A percentile compares a stretch with the other conserved stretches of the same genome.
Evolutionary conservation across 371 early-diverging fungal genomes (phyloP).

Genomic region (Syncephalastrum contaminatum): DNA sequence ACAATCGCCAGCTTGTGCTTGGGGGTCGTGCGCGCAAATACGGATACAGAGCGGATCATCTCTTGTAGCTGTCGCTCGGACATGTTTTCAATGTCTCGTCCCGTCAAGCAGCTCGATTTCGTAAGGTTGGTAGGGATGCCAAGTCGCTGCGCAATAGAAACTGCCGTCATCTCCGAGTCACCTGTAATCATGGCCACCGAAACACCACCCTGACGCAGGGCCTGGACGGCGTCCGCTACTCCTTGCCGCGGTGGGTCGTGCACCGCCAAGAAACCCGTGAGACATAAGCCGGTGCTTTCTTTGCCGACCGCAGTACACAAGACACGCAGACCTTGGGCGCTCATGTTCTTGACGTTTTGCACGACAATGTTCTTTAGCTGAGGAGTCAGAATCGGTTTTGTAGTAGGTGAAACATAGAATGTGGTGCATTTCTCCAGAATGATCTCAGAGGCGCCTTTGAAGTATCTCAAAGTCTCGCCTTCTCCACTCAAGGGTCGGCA

Average conservation of each 20-base stretch:
- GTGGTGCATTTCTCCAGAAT: constrained; percentile 68
- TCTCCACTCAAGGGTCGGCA: constrained; percentile 35
- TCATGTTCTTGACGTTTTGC: constrained; percentile 65
- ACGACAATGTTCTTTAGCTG: constrained; percentile 48
- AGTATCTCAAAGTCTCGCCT: constrained; percentile 41
- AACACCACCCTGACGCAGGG: constrained; percentile 72
- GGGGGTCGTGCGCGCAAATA: constrained; percentile 91
- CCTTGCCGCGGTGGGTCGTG: constrained; percentile 84
- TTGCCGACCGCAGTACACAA: constrained; percentile 80
- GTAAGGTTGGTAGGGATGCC: constrained; percentile 66
- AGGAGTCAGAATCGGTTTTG: constrained; percentile 40
- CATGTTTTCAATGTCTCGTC: constrained; percentile 70
- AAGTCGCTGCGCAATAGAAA: constrained; percentile 76
- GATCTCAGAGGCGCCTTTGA: constrained; percentile 80
- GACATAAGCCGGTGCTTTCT: constrained; percentile 53
- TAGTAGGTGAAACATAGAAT: constrained; percentile 51
- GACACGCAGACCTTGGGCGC: constrained; percentile 85
- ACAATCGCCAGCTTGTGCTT: constrained; percentile 90
- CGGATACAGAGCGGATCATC: constrained; percentile 56
- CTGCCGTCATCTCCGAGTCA: constrained; percentile 82
- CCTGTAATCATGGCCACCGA: constrained; percentile 90
- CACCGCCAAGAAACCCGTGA: constrained; percentile 84
- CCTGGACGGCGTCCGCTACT: constrained; percentile 63
- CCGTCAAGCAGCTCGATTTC: constrained; percentile 63
- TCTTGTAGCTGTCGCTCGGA: constrained; percentile 63